Base-by-base conservation (phyloP, 225 moss, liverwort and hornwort genomes). In the Sphagnum tenellum region DNA sequence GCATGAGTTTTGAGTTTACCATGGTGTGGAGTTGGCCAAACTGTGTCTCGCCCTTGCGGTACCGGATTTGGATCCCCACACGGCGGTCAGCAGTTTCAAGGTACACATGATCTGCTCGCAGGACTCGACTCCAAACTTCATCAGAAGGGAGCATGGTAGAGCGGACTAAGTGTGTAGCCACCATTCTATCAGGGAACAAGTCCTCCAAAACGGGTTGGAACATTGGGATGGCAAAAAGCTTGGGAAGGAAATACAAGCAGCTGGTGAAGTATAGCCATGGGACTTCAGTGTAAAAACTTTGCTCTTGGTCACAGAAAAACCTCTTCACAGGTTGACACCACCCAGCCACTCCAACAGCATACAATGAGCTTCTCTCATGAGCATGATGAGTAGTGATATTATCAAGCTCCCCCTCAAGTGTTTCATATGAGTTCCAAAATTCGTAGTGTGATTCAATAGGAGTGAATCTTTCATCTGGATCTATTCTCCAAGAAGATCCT, bases 281-380 rank as follows among this genome's bases (percentile, higher is more conserved):
- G 46, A 83, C 70, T 3, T 59, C 63, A 5, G 76, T 64, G 3
- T 69, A 60, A 12, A 71, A 67, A 29, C 67, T 46, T 55, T 83
- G 83, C 67, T 83, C 83, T 1, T 71, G 57, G 8, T 79, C 74
- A 59, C 83, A 83, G 72, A 57, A 83, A 62, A 83, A 79, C 56
- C 83, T 67, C 49, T 77, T 74, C 12, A 74, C 71, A 7, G 79
- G 76, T 2, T 77, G 74, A 73, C 83, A 74, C 1, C 67, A 65
- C 29, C 70, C 65, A 48, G 76, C 75, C 52, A 79, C 48, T 57
- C 71, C 75, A 12, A 5, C 57, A 61, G 62, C 13, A 11, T 29
- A 29, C 29, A 29, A 29, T 29, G 29, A 29, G 66, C 68, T 70
- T 54, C 71, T 29, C 45, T 59, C 45, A 7, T 63, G 3, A 45